phyloP scores from a whole-genome alignment of 2,329 filamentous ascomycete species.

The Tolypocladium album region DNA sequence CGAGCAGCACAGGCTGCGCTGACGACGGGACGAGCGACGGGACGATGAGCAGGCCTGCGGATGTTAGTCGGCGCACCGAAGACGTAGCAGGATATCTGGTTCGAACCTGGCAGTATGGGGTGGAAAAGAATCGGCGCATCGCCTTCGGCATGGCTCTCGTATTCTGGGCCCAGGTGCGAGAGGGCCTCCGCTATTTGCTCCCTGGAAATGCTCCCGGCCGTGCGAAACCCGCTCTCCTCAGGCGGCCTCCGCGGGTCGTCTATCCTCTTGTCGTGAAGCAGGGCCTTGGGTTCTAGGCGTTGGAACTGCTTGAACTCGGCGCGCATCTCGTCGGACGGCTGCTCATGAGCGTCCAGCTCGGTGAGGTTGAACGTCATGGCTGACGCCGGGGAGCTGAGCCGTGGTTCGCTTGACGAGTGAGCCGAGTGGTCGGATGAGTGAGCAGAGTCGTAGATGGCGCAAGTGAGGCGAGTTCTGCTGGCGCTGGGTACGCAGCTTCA shows the following conservation, averaged over 20 bases:
- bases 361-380: conserved; percentile 16
- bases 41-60: conserved; percentile 64
- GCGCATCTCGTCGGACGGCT: conserved; percentile 61
- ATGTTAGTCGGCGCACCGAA: background rate
- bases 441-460: background rate
- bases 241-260: conserved; percentile 36
- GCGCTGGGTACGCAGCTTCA: background rate
- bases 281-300: conserved; percentile 40
- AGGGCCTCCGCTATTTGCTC: conserved; percentile 33
- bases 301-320: conserved; percentile 66
- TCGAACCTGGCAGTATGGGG: conserved; percentile 56
- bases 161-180: conserved; percentile 24
- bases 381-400: background rate
- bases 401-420: background rate
- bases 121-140: conserved; percentile 51
- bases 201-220: conserved; percentile 30
- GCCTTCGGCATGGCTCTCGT: conserved; percentile 17
- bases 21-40: conserved; percentile 61
- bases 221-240: conserved; percentile 32
- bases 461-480: background rate
- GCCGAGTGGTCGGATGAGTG: background rate
- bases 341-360: conserved; percentile 64
- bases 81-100: background rate
- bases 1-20: conserved; percentile 60
- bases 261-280: conserved; percentile 44